Percentiles rank a stretch among this genome's conserved stretches.
Evolutionary conservation across 2,329 filamentous ascomycete species (phyloP).

Genomic region (Cladosporium sp.): DNA sequence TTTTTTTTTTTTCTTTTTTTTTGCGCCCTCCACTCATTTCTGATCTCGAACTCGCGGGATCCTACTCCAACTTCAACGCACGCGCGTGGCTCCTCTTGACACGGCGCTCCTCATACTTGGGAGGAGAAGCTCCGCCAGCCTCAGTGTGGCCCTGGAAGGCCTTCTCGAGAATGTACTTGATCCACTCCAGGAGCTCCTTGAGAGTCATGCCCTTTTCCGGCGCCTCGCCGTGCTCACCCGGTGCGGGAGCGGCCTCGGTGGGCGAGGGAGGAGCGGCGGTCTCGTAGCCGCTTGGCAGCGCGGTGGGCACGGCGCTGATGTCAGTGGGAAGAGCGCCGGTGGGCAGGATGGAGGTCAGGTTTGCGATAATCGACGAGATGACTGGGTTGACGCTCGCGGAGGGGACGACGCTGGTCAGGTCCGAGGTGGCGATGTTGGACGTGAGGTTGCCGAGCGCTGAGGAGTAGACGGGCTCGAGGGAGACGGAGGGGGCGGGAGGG

Average conservation of each 20-base stretch:
- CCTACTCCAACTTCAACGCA: constrained; percentile 5
- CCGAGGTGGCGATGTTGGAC: constrained; percentile 20
- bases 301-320: constrained; percentile 21
- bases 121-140: not conserved
- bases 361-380: constrained; percentile 23
- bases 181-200: constrained; percentile 28
- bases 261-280: constrained; percentile 15
- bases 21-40: not conserved
- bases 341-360: constrained; percentile 26
- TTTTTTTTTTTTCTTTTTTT: too few species aligned
- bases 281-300: constrained; percentile 22
- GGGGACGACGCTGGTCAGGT: constrained; percentile 23
- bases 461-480: constrained; percentile 23
- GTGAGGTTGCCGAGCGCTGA: constrained; percentile 25
- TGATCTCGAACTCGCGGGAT: not conserved
- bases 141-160: constrained; percentile 9
- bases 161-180: constrained; percentile 23
- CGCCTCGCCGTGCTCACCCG: not conserved
- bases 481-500: constrained; percentile 22
- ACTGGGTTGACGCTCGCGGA: constrained; percentile 25
- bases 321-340: constrained; percentile 22
- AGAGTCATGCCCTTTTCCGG: constrained; percentile 24
- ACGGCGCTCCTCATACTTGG: not conserved
- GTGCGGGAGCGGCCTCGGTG: constrained; percentile 18
- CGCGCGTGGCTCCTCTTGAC: constrained; percentile 16